Conservation (phyloP, 306 rosid species). For the Cicer bijugum region DNA sequence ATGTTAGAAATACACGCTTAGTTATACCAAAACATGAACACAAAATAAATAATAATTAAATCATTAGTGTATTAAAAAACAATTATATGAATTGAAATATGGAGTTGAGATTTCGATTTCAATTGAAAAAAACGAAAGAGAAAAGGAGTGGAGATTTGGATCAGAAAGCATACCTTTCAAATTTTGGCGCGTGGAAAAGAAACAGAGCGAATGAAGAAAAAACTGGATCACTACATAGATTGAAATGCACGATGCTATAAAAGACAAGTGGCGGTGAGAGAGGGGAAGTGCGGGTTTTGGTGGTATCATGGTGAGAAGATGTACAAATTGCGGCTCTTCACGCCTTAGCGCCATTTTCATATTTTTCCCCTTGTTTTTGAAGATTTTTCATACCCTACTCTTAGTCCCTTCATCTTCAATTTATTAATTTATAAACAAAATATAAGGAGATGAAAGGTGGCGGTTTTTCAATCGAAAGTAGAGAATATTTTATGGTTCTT, state of each 20-base stretch:
- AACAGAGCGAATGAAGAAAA: neutral
- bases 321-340: too few relatives aligned
- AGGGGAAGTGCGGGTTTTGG: neutral
- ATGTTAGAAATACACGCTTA: neutral
- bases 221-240: neutral
- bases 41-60: neutral
- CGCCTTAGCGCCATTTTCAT: too few relatives aligned
- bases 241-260: neutral
- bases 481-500: too few relatives aligned
- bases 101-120: neutral
- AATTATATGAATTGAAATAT: neutral
- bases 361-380: too few relatives aligned
- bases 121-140: too few relatives aligned
- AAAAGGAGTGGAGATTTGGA: neutral
- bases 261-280: neutral
- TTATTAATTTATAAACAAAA: too few relatives aligned
- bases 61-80: neutral
- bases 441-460: too few relatives aligned
- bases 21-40: neutral
- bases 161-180: constrained; percentile 27
- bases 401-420: too few relatives aligned
- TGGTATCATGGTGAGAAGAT: too few relatives aligned
- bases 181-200: neutral
- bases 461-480: too few relatives aligned
- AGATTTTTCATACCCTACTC: too few relatives aligned